Base-by-base conservation (phyloP, 1,284 basidiomycete genomes). In the Testicularia cyperi region DNA sequence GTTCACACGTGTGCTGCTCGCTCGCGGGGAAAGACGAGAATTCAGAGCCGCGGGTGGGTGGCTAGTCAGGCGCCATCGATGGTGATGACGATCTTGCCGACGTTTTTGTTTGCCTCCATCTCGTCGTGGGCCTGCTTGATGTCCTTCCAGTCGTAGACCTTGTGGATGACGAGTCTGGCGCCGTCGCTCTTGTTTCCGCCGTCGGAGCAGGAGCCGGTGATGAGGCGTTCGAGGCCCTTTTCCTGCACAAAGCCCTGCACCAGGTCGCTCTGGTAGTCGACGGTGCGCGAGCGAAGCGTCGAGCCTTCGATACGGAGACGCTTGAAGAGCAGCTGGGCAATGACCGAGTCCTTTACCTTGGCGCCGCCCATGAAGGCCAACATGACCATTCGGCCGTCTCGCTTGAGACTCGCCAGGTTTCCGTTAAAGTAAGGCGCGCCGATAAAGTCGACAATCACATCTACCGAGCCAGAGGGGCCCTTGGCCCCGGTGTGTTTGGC, bases 361-460 rank as follows among this genome's bases (percentile, higher is more conserved):
- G 81, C 77, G 19, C 92, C 92, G 63, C 87, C 88, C 65, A 89
- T 75, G 8, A 83, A 54, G n/a, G 82, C 83, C 32, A 88, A 78
- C 66, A 88, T 78, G 4, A 82, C 84, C 83, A 94, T 86, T 18
- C 85, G 81, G 2, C 89, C 92, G 73, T 92, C 90, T 29, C 83
- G 66, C 9, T 85, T 86, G 35, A 96, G 78, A 3, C 85, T 81
- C 14, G 85, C 82, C 29, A 97, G 80, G 77, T 97, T 97, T 77
- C 84, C 83, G 33, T 82, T 80, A 81, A 87, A 94, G 78, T 96
- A 92, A 26, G 82, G 85, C 60, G 83, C 84, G 19, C 88, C 90
- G 35, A 92, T 86, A 67, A 92, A 89, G 78, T 97, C 92, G 67
- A 97, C 82, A 37, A 96, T 80, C 20, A 95, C 83, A 77, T 92